Evolutionary conservation across 2,329 filamentous ascomycete species (phyloP).

Genomic region (Trichophyton mentagrophytes): DNA sequence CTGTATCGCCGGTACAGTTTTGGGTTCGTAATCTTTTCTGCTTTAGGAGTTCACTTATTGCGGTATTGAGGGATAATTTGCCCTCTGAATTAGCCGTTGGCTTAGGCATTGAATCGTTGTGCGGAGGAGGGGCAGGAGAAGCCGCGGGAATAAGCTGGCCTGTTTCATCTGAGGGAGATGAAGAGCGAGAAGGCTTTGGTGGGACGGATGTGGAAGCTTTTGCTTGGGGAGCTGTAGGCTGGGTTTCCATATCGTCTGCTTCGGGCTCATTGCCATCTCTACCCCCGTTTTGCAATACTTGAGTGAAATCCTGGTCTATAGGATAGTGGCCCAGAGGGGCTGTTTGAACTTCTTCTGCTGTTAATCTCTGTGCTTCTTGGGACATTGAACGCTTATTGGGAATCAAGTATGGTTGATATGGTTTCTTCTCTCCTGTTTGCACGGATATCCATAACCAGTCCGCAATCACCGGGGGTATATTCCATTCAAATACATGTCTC

Average conservation of each 20-base stretch:
- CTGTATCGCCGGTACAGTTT: slow-evolving; percentile 15
- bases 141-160: not conserved
- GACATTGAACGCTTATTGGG: slow-evolving; percentile 13
- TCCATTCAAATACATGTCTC: slow-evolving; percentile 59
- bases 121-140: not conserved
- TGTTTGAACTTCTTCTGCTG: not conserved
- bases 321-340: not conserved
- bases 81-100: not conserved
- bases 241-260: slow-evolving; percentile 6
- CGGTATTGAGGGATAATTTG: slow-evolving; percentile 13
- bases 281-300: not conserved
- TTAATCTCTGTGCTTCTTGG: not conserved
- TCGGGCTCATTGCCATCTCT: not conserved
- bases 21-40: slow-evolving; percentile 27
- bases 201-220: slow-evolving; percentile 13
- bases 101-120: not conserved
- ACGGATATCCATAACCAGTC: slow-evolving; percentile 83
- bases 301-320: not conserved
- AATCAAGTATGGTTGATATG: slow-evolving; percentile 37
- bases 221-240: not conserved
- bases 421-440: slow-evolving; percentile 36
- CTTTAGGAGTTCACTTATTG: slow-evolving; percentile 31
- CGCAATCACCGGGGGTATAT: slow-evolving; percentile 65
- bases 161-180: slow-evolving; percentile 15
- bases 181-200: slow-evolving; percentile 15